Evolutionary conservation across 257 asterid genomes (phyloP).

Genomic region (Forsythia viridissima): DNA sequence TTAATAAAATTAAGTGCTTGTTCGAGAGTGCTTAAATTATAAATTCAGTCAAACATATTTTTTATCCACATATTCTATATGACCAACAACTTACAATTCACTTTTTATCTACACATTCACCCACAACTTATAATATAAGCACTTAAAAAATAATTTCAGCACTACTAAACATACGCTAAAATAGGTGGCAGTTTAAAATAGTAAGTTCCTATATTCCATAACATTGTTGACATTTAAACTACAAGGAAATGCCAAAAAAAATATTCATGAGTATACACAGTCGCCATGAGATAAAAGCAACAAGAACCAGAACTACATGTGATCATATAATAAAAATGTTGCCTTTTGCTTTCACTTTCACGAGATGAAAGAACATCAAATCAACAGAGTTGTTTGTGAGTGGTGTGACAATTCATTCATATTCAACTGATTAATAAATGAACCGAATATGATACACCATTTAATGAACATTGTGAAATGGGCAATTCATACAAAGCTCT

Average conservation of each 20-base stretch:
- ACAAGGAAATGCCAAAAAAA: background rate
- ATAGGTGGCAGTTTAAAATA: background rate
- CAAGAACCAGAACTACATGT: background rate
- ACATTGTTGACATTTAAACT: background rate
- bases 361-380: background rate
- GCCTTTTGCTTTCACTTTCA: background rate
- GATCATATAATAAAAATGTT: background rate
- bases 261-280: background rate
- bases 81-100: too few relatives aligned
- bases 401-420: background rate
- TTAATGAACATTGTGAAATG: background rate
- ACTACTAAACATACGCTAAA: too few relatives aligned
- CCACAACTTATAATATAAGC: too few relatives aligned
- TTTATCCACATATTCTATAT: too few relatives aligned
- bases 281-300: background rate
- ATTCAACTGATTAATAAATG: background rate
- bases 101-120: too few relatives aligned
- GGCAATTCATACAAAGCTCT: background rate
- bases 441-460: background rate
- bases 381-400: background rate
- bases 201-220: too few relatives aligned
- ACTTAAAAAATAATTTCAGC: too few relatives aligned
- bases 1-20: too few relatives aligned
- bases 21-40: too few relatives aligned
- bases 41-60: too few relatives aligned